Base-by-base conservation (phyloP, 2,329 filamentous ascomycete genomes). In the Monosporascus sp. region DNA sequence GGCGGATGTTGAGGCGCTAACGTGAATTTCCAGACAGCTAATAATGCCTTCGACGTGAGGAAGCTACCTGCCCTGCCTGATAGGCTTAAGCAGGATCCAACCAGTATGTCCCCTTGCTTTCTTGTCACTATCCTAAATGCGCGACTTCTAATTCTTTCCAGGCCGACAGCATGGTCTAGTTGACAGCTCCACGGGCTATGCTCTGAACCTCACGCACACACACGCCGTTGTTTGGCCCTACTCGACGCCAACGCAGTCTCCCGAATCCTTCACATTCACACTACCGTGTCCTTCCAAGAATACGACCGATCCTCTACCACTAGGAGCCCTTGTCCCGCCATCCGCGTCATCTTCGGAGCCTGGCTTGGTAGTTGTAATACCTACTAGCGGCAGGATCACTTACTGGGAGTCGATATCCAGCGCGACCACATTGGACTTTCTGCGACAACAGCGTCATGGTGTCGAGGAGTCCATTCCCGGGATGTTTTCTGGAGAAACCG, bases 321-420 rank as follows among this genome's bases (percentile, higher is more conserved):
- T 97, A 39, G 94, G 90, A 51, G 83, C 89, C 18, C 80, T 99
- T 50, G 86, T 97, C 6, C 86, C 89, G 0, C 86, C 88, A 48
- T 88, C 89, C 5, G 85, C 88, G 11, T 85, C 86, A 5, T 84
- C 83, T n/a, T 83, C 84, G 48, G 89, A 96, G 61, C 88, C 92
- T 36, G 94, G 94, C 2, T 79, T 99, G 38, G 83, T 99, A 27
- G 82, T 97, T 38, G 80, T 97, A 38, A 89, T 93, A 74, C 89
- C 93, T 14, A 83, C 82, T 18, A 91, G 80, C 48, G 94, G 94
- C 50, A 92, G 86, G 69, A 84, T 97, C 50, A 86, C 90, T 45
- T 97, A 94, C 70, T 97, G 94, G 91, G 94, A 97, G 68, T 95
- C 90, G 39, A 89, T 97, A 57, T 91, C 93, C 52, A 91, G 85